These are phyloP conservation scores for Pleurotus tuoliensis DNA, from an alignment of 768 basidiomycete genomes.

Conservation along the genomic window DNA sequence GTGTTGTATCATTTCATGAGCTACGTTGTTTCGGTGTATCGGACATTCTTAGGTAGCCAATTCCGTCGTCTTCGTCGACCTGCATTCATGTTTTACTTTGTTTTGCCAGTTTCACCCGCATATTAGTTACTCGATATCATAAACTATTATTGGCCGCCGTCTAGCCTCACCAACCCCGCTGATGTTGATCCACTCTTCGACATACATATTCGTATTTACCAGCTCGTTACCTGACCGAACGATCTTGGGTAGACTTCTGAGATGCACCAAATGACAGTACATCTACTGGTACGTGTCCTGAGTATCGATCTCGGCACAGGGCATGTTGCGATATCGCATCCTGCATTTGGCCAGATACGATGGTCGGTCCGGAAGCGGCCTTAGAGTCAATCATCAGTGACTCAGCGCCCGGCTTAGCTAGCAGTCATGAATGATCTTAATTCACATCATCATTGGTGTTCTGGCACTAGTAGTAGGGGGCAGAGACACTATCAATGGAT, in stretches of 20 bases:
- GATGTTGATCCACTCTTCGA: not conserved
- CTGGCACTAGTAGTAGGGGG: too few species aligned
- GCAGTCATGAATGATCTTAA: too few species aligned
- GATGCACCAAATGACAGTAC: too few species aligned
- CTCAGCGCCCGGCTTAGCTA: too few species aligned
- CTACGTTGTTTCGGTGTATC: not conserved
- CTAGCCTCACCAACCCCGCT: not conserved
- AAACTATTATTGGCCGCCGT: not conserved
- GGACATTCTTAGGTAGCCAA: slow-evolving; percentile 4
- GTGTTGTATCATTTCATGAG: slow-evolving; percentile 13
- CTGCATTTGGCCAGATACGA: too few species aligned
- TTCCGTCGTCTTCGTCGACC: not conserved
- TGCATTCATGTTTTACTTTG: not conserved
- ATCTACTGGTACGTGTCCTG: too few species aligned
- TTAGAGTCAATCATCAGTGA: too few species aligned
- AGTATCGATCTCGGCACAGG: too few species aligned
- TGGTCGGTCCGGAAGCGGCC: too few species aligned
- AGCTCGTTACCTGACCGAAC: not conserved
- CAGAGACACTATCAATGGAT: not conserved
- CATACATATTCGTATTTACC: not conserved
- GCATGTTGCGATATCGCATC: too few species aligned
- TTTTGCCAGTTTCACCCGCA: not conserved
- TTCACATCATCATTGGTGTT: too few species aligned
- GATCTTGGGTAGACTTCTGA: not conserved
- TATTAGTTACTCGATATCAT: not conserved